Evolutionary conservation across 108 stramenopile genomes (phyloP).

Genomic region (Fistulifera pelliculosa): DNA sequence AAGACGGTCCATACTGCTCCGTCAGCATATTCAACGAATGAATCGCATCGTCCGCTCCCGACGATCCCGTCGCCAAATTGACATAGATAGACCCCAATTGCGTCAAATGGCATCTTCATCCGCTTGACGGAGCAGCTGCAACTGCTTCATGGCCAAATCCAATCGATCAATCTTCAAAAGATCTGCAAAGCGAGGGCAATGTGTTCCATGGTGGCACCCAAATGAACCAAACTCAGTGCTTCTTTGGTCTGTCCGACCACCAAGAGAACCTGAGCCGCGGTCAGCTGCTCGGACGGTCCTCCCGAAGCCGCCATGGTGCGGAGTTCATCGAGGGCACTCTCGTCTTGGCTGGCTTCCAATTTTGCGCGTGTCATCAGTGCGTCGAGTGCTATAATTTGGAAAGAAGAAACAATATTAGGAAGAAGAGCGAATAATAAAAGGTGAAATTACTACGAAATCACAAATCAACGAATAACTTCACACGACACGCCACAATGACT

Average conservation of each 20-base stretch:
- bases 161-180: slow-evolving; percentile 90
- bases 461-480: too few relatives aligned
- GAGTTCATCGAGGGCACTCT: too few relatives aligned
- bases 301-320: too few relatives aligned
- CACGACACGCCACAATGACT: not conserved
- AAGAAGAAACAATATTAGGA: not conserved
- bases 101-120: slow-evolving; percentile 95
- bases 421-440: too few relatives aligned
- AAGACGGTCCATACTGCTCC: slow-evolving; percentile 91
- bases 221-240: slow-evolving; percentile 84
- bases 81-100: slow-evolving; percentile 83
- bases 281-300: slow-evolving; percentile 55
- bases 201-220: slow-evolving; percentile 86
- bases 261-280: slow-evolving; percentile 83
- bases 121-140: slow-evolving; percentile 54
- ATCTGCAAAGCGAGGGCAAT: slow-evolving; percentile 75
- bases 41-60: slow-evolving; percentile 72
- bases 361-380: slow-evolving; percentile 44
- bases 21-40: slow-evolving; percentile 82
- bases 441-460: too few relatives aligned
- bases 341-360: slow-evolving; percentile 30
- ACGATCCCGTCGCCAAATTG: slow-evolving; percentile 74
- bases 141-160: slow-evolving; percentile 76
- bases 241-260: slow-evolving; percentile 75
- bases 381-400: slow-evolving; percentile 26